Conservation (phyloP, 441 rosid genomes). For the Codiaeum variegatum region DNA sequence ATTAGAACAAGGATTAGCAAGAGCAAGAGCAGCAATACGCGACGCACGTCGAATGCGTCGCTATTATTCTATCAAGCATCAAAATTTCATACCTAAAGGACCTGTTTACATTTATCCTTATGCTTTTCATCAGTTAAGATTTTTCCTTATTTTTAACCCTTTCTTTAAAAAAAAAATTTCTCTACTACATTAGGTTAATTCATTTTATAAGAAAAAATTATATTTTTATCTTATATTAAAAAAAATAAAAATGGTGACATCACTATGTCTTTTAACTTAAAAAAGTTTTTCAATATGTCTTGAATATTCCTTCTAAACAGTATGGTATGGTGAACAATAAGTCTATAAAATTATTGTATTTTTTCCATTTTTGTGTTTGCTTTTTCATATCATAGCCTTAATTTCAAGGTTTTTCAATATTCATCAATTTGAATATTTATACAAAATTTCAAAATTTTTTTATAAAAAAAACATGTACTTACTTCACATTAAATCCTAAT, state of each 20-base stretch:
- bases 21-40: conserved; percentile 1
- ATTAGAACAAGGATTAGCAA: background rate
- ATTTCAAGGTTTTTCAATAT: background rate
- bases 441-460: background rate
- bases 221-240: too few relatives aligned
- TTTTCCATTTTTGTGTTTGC: background rate
- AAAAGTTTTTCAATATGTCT: too few relatives aligned
- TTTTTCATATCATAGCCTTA: background rate
- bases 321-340: background rate
- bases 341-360: background rate
- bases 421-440: background rate
- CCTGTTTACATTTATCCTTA: conserved; percentile 47
- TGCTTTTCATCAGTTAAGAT: conserved; percentile 79
- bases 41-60: background rate
- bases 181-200: too few relatives aligned
- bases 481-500: too few relatives aligned
- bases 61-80: background rate
- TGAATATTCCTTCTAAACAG: too few relatives aligned
- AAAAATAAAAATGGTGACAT: too few relatives aligned
- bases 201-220: too few relatives aligned
- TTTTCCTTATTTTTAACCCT: conserved; percentile 17
- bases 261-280: too few relatives aligned
- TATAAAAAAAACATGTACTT: too few relatives aligned
- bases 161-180: too few relatives aligned
- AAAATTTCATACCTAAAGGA: background rate